Percentiles rank a stretch among this genome's conserved stretches.
Conservation (phyloP, 1,284 basidiomycete genomes). For the Anthracocystis setariae region DNA sequence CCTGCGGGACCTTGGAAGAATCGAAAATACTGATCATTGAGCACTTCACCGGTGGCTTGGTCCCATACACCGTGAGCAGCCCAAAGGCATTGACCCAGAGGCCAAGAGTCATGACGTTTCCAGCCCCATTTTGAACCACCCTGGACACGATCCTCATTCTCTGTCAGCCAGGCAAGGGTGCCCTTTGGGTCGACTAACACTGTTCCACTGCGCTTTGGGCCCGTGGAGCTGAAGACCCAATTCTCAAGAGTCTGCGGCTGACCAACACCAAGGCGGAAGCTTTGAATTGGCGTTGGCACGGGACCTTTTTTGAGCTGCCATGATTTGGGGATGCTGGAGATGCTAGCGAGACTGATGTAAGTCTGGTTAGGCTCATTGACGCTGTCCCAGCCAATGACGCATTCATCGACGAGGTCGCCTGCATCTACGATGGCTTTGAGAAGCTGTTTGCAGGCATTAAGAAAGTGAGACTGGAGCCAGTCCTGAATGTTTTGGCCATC, state of each 20-base stretch:
- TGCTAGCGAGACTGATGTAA: slow-evolving; percentile 78
- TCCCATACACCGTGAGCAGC: slow-evolving; percentile 95
- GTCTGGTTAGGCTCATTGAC: slow-evolving; percentile 95
- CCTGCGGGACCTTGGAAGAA: slow-evolving; percentile 47
- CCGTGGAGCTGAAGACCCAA: slow-evolving; percentile 82
- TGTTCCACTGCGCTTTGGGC: slow-evolving; percentile 78
- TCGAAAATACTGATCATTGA: slow-evolving; percentile 82
- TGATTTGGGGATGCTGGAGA: slow-evolving; percentile 63
- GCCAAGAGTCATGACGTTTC: slow-evolving; percentile 80
- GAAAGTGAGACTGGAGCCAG: slow-evolving; percentile 86
- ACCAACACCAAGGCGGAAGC: slow-evolving; percentile 87
- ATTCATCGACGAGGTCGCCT: slow-evolving; percentile 81
- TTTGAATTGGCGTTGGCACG: slow-evolving; percentile 84
- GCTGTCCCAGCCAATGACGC: slow-evolving; percentile 95
- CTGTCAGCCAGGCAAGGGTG: slow-evolving; percentile 57
- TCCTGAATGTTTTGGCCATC: slow-evolving; percentile 94
- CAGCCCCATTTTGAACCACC: slow-evolving; percentile 76
- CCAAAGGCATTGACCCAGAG: slow-evolving; percentile 85
- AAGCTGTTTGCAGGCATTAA: slow-evolving; percentile 79
- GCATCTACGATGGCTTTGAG: slow-evolving; percentile 79
- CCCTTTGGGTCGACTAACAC: slow-evolving; percentile 87
- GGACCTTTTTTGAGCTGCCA: slow-evolving; percentile 79
- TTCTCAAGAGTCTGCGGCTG: slow-evolving; percentile 83
- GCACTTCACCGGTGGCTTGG: slow-evolving; percentile 74
- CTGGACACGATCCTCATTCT: slow-evolving; percentile 45